phyloP scores from a whole-genome alignment of 2,329 filamentous ascomycete species.

The Neofusicoccum parvum region DNA sequence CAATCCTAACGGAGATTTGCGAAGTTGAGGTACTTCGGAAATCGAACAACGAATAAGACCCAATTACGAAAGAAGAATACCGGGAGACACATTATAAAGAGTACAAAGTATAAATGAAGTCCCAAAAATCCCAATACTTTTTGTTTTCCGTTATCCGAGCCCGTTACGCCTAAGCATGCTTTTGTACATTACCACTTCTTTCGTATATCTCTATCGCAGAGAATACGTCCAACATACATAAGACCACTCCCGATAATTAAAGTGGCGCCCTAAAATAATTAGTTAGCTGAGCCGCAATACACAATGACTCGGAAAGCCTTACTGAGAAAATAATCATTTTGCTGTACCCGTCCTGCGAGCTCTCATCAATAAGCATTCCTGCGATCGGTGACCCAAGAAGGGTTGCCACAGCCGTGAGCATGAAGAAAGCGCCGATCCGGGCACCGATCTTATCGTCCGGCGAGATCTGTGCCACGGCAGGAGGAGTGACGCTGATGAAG shows the following conservation, averaged over 20 bases:
- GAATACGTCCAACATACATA: not conserved
- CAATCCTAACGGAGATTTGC: too few relatives aligned
- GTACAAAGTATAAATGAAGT: too few relatives aligned
- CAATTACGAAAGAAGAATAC: too few relatives aligned
- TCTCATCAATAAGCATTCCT: constrained; percentile 11
- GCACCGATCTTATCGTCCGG: constrained; percentile 21
- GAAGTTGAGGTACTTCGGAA: too few relatives aligned
- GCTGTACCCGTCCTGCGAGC: not conserved
- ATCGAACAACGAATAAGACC: too few relatives aligned
- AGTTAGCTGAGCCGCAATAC: not conserved
- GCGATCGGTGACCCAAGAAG: constrained; percentile 19
- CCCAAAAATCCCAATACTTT: too few relatives aligned
- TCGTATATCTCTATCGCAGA: not conserved
- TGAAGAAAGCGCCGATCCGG: constrained; percentile 20
- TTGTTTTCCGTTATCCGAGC: too few relatives aligned
- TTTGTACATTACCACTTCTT: not conserved
- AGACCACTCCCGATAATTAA: not conserved
- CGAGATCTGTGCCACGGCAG: constrained; percentile 16
- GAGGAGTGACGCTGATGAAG: constrained; percentile 21
- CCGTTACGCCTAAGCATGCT: too few relatives aligned
- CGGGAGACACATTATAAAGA: too few relatives aligned
- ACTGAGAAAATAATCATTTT: not conserved
- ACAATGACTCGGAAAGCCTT: not conserved
- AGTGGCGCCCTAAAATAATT: not conserved
- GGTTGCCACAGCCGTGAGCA: constrained; percentile 9